Evolutionary conservation across 192 early-diverging fungal species (phyloP).

Genomic region (Phlyctochytrium arcticum): DNA sequence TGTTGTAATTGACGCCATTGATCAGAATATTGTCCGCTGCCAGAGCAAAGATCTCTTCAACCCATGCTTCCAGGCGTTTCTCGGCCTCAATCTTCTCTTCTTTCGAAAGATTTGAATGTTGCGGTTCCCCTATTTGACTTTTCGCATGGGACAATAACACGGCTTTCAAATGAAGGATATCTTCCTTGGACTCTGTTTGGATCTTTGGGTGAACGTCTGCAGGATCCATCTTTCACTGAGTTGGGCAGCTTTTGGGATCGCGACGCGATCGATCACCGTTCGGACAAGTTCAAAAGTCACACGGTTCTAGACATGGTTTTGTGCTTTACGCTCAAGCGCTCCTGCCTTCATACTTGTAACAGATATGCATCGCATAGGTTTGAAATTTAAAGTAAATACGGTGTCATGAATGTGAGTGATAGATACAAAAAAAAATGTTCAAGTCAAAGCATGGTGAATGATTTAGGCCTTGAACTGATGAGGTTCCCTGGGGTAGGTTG

Average conservation of each 20-base stretch:
- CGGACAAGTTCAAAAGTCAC: too few relatives aligned
- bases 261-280: too few relatives aligned
- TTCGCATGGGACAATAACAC: neutral
- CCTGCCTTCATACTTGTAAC: too few relatives aligned
- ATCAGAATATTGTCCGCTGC: conserved; percentile 8
- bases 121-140: neutral
- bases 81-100: neutral
- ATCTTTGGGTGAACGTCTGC: conserved; percentile 4
- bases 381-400: too few relatives aligned
- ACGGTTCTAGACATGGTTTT: too few relatives aligned
- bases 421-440: too few relatives aligned
- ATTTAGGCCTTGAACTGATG: conserved; percentile 27
- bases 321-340: too few relatives aligned
- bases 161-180: conserved; percentile 2
- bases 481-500: conserved; percentile 46
- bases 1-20: conserved; percentile 13
- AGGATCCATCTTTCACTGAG: too few relatives aligned
- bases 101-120: neutral
- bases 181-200: conserved; percentile 16
- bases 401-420: too few relatives aligned
- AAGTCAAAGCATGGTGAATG: too few relatives aligned
- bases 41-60: neutral
- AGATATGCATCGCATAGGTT: too few relatives aligned
- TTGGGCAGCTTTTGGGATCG: too few relatives aligned
- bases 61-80: neutral